phyloP scores from a whole-genome alignment of 306 rosid genomes.

The Ziziphus jujuba region DNA sequence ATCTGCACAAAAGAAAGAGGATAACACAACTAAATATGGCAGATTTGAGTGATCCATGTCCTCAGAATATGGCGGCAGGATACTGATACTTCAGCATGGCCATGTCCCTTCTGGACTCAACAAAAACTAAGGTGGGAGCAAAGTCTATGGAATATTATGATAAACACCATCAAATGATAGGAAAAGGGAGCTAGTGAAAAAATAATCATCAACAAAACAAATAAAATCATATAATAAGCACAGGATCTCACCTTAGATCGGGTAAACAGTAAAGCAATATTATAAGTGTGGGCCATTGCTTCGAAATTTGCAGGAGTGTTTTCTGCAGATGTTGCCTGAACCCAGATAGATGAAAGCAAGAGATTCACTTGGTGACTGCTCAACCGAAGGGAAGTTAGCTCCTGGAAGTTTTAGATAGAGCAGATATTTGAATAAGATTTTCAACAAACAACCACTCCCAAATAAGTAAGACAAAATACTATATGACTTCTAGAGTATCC shows the following conservation, averaged over 20 bases:
- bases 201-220: conserved; percentile 5
- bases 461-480: not conserved
- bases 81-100: too few relatives aligned
- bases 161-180: not conserved
- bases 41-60: too few relatives aligned
- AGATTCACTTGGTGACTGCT: conserved; percentile 95
- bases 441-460: conserved; percentile 1
- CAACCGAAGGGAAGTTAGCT: conserved; percentile 70
- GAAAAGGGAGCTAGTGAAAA: not conserved
- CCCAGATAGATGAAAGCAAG: conserved; percentile 93
- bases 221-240: conserved; percentile 20
- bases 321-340: conserved; percentile 85
- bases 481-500: not conserved
- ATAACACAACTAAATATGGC: too few relatives aligned
- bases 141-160: not conserved
- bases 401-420: conserved; percentile 49
- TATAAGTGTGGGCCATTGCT: conserved; percentile 89
- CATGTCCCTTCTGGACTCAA: not conserved
- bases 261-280: conserved; percentile 72
- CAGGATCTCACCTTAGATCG: conserved; percentile 71
- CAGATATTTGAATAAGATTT: conserved; percentile 23
- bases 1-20: not conserved
- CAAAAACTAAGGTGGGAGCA: not conserved
- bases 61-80: too few relatives aligned
- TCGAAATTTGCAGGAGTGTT: conserved; percentile 71